These are phyloP conservation scores for Stagonosporopsis rhizophila DNA, from an alignment of 2,329 filamentous ascomycete genomes.

Conservation along the genomic window DNA sequence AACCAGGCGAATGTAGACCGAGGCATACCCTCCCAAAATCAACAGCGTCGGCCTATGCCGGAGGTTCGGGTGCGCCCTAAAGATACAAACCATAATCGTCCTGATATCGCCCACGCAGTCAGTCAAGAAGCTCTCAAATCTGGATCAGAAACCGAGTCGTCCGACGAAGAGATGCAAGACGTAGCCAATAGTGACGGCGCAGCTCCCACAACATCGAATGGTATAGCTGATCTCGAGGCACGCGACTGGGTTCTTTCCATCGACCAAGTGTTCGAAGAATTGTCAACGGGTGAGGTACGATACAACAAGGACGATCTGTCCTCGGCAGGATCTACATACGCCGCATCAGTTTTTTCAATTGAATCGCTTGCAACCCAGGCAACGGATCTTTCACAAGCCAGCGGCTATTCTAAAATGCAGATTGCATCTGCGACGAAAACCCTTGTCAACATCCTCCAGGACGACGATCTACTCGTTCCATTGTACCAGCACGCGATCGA, in stretches of 20 bases:
- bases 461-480: background rate
- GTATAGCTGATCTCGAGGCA: no score
- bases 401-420: background rate
- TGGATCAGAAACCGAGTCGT: slow-evolving; percentile 53
- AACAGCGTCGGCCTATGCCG: slow-evolving; percentile 63
- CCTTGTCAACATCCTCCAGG: background rate
- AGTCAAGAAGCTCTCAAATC: slow-evolving; percentile 60
- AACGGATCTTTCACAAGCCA: background rate
- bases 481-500: background rate
- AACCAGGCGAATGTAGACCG: no score
- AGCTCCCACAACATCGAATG: slow-evolving; percentile 11
- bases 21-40: no score
- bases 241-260: no score
- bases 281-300: no score
- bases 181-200: slow-evolving; percentile 21
- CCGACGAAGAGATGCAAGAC: slow-evolving; percentile 51
- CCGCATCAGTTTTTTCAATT: background rate
- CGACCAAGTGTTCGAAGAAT: no score
- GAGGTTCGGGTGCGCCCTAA: slow-evolving; percentile 73
- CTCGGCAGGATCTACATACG: background rate
- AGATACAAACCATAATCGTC: slow-evolving; percentile 68
- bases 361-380: background rate
- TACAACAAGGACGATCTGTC: no score
- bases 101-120: slow-evolving; percentile 68
- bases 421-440: background rate